These are phyloP conservation scores for Trichomonas vaginalis DNA, from an alignment of 208 protist genomes.

Conservation along the genomic window DNA sequence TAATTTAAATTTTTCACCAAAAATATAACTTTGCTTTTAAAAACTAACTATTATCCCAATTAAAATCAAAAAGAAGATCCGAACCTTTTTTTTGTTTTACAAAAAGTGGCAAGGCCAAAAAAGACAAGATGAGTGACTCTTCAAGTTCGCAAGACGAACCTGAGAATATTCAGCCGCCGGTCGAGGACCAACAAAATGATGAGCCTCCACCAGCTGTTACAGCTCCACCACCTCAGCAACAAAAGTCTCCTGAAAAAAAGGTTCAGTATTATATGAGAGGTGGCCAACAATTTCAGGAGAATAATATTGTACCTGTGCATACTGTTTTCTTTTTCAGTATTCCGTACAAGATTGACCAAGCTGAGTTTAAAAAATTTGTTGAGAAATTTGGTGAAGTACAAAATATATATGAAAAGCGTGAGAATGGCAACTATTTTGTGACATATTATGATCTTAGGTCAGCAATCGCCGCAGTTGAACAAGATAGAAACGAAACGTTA, in stretches of 20 bases:
- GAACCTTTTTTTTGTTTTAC: too few relatives aligned
- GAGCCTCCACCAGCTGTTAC: not conserved
- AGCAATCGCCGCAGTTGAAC: not conserved
- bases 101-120: too few relatives aligned
- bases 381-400: not conserved
- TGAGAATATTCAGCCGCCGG: too few relatives aligned
- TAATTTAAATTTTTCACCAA: too few relatives aligned
- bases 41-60: too few relatives aligned
- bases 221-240: not conserved
- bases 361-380: not conserved
- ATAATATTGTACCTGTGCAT: not conserved
- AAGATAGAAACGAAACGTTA: not conserved
- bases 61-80: too few relatives aligned
- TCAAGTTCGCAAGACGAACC: too few relatives aligned
- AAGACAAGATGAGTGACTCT: too few relatives aligned
- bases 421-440: not conserved
- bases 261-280: not conserved
- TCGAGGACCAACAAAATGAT: too few relatives aligned
- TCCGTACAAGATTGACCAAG: not conserved
- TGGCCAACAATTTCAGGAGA: not conserved
- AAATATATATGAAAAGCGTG: not conserved
- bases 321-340: conserved; percentile 10
- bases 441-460: not conserved
- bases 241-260: not conserved
- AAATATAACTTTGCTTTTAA: too few relatives aligned